Percentiles rank a stretch among this genome's conserved stretches.
phyloP scores from a whole-genome alignment of 331 rosid genomes.

The Pyrus hybrid region DNA sequence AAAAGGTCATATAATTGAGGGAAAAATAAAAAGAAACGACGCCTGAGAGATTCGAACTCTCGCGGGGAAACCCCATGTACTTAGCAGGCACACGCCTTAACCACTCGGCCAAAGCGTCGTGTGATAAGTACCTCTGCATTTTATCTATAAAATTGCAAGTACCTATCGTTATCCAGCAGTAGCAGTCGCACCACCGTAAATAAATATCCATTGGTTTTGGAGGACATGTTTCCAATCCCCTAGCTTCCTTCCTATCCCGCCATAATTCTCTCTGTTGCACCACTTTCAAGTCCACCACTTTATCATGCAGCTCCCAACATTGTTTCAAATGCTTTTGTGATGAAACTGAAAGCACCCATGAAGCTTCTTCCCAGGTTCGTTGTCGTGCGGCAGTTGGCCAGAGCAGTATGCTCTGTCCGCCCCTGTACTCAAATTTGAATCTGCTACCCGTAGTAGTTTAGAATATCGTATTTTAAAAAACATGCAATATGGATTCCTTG shows the following conservation, averaged over 20 bases:
- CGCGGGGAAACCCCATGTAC: constrained; percentile 81
- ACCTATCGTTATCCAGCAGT: too few relatives aligned
- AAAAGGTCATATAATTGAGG: too few relatives aligned
- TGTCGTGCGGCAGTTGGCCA: too few relatives aligned
- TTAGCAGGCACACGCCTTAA: constrained; percentile 99
- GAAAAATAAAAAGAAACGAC: not conserved
- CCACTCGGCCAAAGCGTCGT: constrained; percentile 98
- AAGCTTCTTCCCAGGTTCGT: constrained; percentile 34
- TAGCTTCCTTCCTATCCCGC: not conserved
- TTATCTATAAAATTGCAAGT: too few relatives aligned
- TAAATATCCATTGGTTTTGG: not conserved
- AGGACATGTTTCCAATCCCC: not conserved
- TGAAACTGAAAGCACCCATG: constrained; percentile 20
- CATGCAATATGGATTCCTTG: not conserved
- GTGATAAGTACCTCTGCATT: too few relatives aligned
- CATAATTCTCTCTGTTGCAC: constrained; percentile 5
- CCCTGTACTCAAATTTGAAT: not conserved
- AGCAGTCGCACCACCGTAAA: not conserved
- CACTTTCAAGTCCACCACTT: not conserved
- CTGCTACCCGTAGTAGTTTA: too few relatives aligned
- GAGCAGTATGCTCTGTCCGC: not conserved
- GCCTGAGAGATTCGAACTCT: constrained; percentile 93
- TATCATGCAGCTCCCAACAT: constrained; percentile 5
- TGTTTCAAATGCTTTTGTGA: constrained; percentile 34
- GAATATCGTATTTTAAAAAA: not conserved